These are phyloP conservation scores for Dillenia turbinata DNA, from an alignment of 164 flowering plant genomes.

Conservation along the genomic window DNA sequence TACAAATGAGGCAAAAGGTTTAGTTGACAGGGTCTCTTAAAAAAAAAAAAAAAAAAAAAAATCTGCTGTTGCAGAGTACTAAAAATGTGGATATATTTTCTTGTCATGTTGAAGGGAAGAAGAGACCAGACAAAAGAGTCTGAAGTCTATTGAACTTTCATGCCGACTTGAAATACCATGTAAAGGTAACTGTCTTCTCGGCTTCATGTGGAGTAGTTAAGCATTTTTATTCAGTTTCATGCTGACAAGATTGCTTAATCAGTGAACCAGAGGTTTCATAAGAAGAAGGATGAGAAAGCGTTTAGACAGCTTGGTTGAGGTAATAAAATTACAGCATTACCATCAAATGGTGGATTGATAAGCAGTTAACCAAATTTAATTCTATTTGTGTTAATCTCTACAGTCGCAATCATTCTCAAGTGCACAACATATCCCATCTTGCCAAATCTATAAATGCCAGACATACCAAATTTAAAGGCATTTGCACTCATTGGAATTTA, in stretches of 20 bases:
- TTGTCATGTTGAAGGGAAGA: slow-evolving; percentile 50
- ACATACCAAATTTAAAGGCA: not conserved
- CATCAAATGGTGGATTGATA: no score
- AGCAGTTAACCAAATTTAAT: not conserved
- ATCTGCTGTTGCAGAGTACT: no score
- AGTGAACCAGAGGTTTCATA: slow-evolving; percentile 74
- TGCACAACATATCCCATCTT: no score
- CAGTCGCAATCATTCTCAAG: not conserved
- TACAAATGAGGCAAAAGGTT: no score
- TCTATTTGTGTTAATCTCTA: not conserved
- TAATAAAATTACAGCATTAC: slow-evolving; percentile 15
- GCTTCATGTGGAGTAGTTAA: not conserved
- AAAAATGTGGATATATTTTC: slow-evolving; percentile 50
- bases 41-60: no score
- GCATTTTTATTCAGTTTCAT: not conserved
- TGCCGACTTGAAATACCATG: slow-evolving; percentile 64
- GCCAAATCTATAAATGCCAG: not conserved
- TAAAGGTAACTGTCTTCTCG: slow-evolving; percentile 52
- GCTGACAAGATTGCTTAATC: slow-evolving; percentile 15
- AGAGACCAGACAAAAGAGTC: slow-evolving; percentile 52
- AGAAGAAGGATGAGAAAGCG: slow-evolving; percentile 75
- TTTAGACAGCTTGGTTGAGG: slow-evolving; percentile 63
- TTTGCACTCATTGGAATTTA: not conserved
- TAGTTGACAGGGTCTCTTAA: no score
- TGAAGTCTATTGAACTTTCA: slow-evolving; percentile 75